Evolutionary conservation across 2,329 filamentous ascomycete species (phyloP), one percentile per base, ranked within the genome.

Genomic region (Aspergillus ochraceus): DNA sequence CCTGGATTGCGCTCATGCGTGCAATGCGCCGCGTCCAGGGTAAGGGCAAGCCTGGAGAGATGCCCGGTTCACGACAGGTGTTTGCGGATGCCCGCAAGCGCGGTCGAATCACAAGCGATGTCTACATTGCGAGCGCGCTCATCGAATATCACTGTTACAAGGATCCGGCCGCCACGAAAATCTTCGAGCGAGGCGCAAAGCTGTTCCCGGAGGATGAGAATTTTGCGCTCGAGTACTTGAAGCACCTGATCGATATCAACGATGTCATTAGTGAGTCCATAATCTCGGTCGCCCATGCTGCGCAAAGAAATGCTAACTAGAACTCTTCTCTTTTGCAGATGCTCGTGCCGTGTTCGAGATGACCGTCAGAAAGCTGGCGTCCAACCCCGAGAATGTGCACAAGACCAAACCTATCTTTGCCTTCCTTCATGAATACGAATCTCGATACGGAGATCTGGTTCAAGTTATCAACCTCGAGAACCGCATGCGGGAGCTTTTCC

Each of bases 111-210:
- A 95, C 92, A 8, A 96, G 92, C 68, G 95, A 98, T 73, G 91
- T 97, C 6, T 99, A 99, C 72, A 90, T 97, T 56, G 92, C 92
- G 1, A 92, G 92, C 66, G 95, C 96, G 17, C 83, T 96, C 60
- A 90, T 99, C 71, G 95, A 99, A 75, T 94, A 95, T 72, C 89
- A 96, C 68, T 96, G 96, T 66, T 99, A 99, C 77, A 95, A 96
- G 71, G 95, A 98, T 69, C 86, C 89, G 0, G 91, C 95, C 0
- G 94, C 93, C 1, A 91, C 90, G 49, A 97, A 95, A 78, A 98
- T 99, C 61, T 96, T 98, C 66, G 95, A 99, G 73, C 90, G 94
- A 50, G 95, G 95, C 20, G 88, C 94, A 64, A 95, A 92, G 71
- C 82, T 99, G 12, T 99, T 98, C 71, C 94, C 94, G 0, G 91